phyloP scores from a whole-genome alignment of 345 rosid genomes.

The Brassica napus region DNA sequence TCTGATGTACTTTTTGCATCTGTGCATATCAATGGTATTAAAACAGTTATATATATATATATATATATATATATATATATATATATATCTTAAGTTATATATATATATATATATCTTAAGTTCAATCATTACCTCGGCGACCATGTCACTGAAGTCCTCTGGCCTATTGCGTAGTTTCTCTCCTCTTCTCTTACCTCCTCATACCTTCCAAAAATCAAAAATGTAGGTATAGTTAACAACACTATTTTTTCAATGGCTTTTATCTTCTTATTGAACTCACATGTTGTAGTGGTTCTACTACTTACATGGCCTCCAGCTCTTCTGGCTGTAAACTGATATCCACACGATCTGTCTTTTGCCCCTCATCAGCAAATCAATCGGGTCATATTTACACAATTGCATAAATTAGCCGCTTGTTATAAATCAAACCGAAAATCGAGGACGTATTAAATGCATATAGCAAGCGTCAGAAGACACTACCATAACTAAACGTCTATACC shows the following conservation, averaged over 20 bases:
- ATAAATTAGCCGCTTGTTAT: background rate
- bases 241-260: background rate
- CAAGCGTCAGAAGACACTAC: background rate
- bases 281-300: background rate
- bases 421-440: background rate
- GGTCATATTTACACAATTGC: background rate
- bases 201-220: background rate
- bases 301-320: background rate
- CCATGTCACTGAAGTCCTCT: background rate
- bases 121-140: background rate
- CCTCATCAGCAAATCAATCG: slow-evolving; percentile 46
- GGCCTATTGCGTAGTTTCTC: background rate
- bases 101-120: background rate
- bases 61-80: background rate
- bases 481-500: background rate
- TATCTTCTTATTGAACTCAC: background rate
- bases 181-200: background rate
- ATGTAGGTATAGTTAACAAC: background rate
- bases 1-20: too few species aligned
- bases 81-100: too few species aligned
- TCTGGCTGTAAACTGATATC: slow-evolving; percentile 63
- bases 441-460: background rate
- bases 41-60: background rate
- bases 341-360: slow-evolving; percentile 74
- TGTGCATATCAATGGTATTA: background rate